These are phyloP conservation scores for Gossypium arboreum DNA, from an alignment of 345 rosid genomes.

Conservation along the genomic window DNA sequence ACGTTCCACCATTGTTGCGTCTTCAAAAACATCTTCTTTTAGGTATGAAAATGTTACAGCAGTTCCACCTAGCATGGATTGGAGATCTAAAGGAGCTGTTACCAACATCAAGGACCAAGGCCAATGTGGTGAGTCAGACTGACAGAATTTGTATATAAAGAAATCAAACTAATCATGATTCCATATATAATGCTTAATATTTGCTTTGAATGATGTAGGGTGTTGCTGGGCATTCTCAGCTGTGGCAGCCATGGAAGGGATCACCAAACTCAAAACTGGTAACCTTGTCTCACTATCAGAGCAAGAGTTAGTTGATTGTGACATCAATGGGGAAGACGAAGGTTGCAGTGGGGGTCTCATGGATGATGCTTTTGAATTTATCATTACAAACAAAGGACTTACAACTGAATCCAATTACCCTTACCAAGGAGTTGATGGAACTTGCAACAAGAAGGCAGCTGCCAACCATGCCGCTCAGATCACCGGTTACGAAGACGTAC, in stretches of 20 bases:
- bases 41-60: slow-evolving; percentile 9
- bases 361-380: slow-evolving; percentile 18
- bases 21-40: neutral
- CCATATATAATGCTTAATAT: neutral
- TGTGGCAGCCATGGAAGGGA: slow-evolving; percentile 20
- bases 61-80: slow-evolving; percentile 28
- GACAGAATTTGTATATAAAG: neutral
- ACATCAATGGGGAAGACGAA: neutral
- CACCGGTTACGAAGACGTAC: slow-evolving; percentile 16
- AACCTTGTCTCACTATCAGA: slow-evolving; percentile 6
- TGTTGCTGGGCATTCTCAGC: neutral
- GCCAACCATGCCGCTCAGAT: neutral
- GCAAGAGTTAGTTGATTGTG: slow-evolving; percentile 21
- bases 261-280: neutral
- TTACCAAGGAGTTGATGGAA: slow-evolving; percentile 8
- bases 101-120: slow-evolving; percentile 45
- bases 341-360: slow-evolving; percentile 18
- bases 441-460: neutral
- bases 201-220: neutral
- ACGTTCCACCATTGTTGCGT: neutral
- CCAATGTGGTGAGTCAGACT: slow-evolving; percentile 28
- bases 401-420: slow-evolving; percentile 12
- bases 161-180: neutral
- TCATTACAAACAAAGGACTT: slow-evolving; percentile 14
- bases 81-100: slow-evolving; percentile 38